Conservation (phyloP, 164 flowering plant genomes). For the Piper betle region DNA sequence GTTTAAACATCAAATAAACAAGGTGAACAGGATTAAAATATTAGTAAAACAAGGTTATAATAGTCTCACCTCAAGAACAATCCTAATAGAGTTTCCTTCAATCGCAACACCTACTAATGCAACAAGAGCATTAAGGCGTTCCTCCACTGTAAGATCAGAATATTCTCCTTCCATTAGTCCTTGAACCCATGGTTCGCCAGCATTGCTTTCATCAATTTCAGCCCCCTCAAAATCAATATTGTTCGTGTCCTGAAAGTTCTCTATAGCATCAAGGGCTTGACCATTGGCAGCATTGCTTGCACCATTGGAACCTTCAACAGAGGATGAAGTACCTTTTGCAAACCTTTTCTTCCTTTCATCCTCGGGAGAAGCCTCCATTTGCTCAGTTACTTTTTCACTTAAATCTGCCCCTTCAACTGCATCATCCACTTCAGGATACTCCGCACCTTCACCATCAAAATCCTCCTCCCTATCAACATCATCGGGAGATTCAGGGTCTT, state of each 20-base stretch:
- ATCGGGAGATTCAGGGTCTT: conserved; percentile 35
- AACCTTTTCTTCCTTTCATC: conserved; percentile 23
- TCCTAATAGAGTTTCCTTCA: conserved; percentile 83
- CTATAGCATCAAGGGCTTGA: conserved; percentile 18
- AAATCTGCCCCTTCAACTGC: conserved; percentile 18
- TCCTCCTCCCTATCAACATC: conserved; percentile 77
- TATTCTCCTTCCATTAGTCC: conserved; percentile 84
- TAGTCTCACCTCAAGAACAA: conserved; percentile 60
- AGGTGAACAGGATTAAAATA: neutral
- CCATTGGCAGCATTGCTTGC: conserved; percentile 14
- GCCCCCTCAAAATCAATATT: conserved; percentile 32
- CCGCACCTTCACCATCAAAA: conserved; percentile 60
- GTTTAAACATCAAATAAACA: conserved; percentile 5
- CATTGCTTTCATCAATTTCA: conserved; percentile 61
- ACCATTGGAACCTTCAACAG: conserved; percentile 21
- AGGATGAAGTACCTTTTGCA: conserved; percentile 19
- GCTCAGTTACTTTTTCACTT: conserved; percentile 8
- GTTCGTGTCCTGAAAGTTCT: conserved; percentile 8
- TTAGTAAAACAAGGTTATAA: neutral
- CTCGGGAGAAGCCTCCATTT: conserved; percentile 10
- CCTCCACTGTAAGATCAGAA: conserved; percentile 72
- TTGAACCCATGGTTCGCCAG: conserved; percentile 82
- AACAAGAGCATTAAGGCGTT: conserved; percentile 83
- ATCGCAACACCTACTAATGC: conserved; percentile 76
- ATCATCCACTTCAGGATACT: conserved; percentile 75